Conservation (phyloP, 202 grass and related monocot species). For the Setaria italica region DNA sequence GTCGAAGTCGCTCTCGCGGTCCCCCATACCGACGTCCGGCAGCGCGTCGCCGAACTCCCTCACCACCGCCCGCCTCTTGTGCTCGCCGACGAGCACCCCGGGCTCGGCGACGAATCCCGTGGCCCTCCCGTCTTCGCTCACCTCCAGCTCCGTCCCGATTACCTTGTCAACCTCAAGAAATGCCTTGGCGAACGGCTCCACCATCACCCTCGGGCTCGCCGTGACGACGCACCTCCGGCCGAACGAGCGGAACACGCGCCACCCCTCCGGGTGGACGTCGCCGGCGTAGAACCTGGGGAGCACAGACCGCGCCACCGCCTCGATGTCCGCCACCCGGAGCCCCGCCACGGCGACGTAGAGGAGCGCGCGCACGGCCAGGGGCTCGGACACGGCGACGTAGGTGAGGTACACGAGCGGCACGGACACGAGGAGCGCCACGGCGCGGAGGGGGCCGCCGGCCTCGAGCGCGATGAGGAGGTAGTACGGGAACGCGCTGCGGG, state of each 20-base stretch:
- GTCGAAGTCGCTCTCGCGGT: slow-evolving; percentile 70
- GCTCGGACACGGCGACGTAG: slow-evolving; percentile 63
- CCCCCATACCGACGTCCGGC: slow-evolving; percentile 76
- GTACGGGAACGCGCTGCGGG: slow-evolving; percentile 79
- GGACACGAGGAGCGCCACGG: slow-evolving; percentile 50
- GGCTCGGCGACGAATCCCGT: slow-evolving; percentile 64
- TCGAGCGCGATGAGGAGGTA: slow-evolving; percentile 82
- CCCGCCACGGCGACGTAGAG: slow-evolving; percentile 73
- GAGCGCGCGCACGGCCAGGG: slow-evolving; percentile 56
- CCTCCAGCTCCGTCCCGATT: slow-evolving; percentile 80
- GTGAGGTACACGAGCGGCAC: slow-evolving; percentile 73
- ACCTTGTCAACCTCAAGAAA: slow-evolving; percentile 75
- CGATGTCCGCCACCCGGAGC: slow-evolving; percentile 48
- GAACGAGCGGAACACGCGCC: slow-evolving; percentile 74
- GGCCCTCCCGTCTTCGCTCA: slow-evolving; percentile 51
- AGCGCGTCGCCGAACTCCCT: slow-evolving; percentile 60
- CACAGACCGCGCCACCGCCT: slow-evolving; percentile 64
- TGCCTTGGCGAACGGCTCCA: slow-evolving; percentile 71
- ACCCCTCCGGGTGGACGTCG: slow-evolving; percentile 78
- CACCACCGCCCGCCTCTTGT: slow-evolving; percentile 69
- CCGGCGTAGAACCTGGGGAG: slow-evolving; percentile 79
- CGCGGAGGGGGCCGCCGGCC: slow-evolving; percentile 67
- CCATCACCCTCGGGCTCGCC: slow-evolving; percentile 73
- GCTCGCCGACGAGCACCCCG: slow-evolving; percentile 59
- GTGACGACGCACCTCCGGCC: slow-evolving; percentile 65